Evolutionary conservation across 352 stramenopile genomes (phyloP).

Genomic region (Phytopythium mirpurense): DNA sequence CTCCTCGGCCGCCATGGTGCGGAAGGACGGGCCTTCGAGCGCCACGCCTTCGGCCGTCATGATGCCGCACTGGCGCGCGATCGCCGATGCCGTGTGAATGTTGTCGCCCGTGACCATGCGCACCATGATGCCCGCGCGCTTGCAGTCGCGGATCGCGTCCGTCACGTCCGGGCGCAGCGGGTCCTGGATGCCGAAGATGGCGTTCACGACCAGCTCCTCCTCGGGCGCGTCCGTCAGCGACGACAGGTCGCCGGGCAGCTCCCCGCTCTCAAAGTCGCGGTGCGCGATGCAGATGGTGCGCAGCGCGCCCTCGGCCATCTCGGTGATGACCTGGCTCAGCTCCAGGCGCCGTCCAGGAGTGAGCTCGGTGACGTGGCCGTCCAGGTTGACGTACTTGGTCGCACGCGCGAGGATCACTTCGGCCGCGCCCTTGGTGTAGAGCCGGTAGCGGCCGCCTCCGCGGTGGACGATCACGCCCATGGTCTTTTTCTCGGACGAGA

Average conservation of each 20-base stretch:
- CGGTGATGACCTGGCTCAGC: constrained; percentile 61
- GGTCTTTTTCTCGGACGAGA: constrained; percentile 81
- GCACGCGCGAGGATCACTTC: constrained; percentile 62
- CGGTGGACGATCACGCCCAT: constrained; percentile 64
- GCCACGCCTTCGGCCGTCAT: constrained; percentile 87
- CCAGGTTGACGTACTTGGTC: constrained; percentile 63
- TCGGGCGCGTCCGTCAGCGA: constrained; percentile 56
- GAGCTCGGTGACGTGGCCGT: constrained; percentile 43
- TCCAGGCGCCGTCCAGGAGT: constrained; percentile 58
- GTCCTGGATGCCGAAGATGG: constrained; percentile 96
- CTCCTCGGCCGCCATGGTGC: constrained; percentile 70
- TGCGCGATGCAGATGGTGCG: constrained; percentile 88
- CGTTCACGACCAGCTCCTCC: constrained; percentile 71
- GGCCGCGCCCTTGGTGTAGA: constrained; percentile 74
- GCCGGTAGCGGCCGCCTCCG: constrained; percentile 22
- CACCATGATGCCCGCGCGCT: constrained; percentile 96
- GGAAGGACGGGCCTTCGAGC: constrained; percentile 91
- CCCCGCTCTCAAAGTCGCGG: constrained; percentile 51
- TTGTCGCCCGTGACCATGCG: constrained; percentile 99
- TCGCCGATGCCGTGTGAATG: constrained; percentile 95
- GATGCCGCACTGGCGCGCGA: constrained; percentile 96
- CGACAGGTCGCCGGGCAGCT: constrained; percentile 59
- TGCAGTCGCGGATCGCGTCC: constrained; percentile 92
- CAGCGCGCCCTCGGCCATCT: constrained; percentile 80
- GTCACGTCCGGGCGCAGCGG: constrained; percentile 93